These are phyloP conservation scores for Tulasnella sp. DNA, from an alignment of 768 basidiomycete species.

Conservation along the genomic window DNA sequence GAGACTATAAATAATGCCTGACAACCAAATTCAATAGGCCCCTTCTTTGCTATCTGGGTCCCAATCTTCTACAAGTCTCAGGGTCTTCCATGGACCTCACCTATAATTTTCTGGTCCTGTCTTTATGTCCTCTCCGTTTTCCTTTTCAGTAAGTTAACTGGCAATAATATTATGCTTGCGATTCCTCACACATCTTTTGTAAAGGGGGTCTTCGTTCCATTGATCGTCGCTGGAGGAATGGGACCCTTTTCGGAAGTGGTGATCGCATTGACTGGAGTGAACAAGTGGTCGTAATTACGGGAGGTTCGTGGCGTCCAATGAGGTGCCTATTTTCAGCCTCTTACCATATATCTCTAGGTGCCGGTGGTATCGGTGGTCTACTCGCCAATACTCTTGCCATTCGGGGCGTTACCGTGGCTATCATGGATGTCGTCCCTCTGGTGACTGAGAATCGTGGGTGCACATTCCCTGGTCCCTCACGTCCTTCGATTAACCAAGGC, in stretches of 20 bases:
- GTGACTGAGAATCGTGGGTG: slow-evolving; percentile 58
- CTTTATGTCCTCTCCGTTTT: slow-evolving; percentile 54
- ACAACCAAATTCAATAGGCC: slow-evolving; percentile 41
- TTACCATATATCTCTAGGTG: slow-evolving; percentile 40
- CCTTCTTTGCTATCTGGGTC: slow-evolving; percentile 75
- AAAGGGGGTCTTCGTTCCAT: slow-evolving; percentile 64
- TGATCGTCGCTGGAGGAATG: slow-evolving; percentile 67
- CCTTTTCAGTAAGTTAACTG: slow-evolving; percentile 52
- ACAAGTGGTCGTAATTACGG: slow-evolving; percentile 85
- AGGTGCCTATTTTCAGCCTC: slow-evolving; percentile 5
- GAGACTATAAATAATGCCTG: too few relatives aligned
- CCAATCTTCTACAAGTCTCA: slow-evolving; percentile 74
- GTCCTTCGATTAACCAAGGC: neutral
- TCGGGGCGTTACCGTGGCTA: slow-evolving; percentile 72
- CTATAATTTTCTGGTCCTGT: slow-evolving; percentile 44
- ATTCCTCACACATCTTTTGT: neutral
- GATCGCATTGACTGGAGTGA: slow-evolving; percentile 70
- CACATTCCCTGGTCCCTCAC: neutral
- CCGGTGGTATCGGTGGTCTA: slow-evolving; percentile 83
- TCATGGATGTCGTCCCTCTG: slow-evolving; percentile 72
- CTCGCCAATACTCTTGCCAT: slow-evolving; percentile 81
- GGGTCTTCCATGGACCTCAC: slow-evolving; percentile 44
- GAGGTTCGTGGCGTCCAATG: slow-evolving; percentile 46
- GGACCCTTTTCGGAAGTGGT: slow-evolving; percentile 31
- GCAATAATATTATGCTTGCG: neutral